Base-by-base conservation (phyloP, 148 eudicot genomes). In the Selenicereus undatus region DNA sequence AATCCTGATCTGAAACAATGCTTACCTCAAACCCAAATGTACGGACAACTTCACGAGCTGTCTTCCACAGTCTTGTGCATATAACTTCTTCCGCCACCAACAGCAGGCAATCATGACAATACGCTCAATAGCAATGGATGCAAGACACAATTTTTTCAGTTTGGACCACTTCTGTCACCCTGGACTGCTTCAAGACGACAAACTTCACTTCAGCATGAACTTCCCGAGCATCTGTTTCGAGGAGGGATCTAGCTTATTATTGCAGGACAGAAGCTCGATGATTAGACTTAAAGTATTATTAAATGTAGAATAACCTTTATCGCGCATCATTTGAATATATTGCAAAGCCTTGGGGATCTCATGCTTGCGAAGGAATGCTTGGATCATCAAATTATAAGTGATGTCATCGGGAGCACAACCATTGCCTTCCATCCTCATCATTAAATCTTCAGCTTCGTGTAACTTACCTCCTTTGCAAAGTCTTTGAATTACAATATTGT, bases 361-460 rank as follows among this genome's bases (percentile, higher is more conserved):
- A 8, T 32, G 12, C 18, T 30, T 32, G 42, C 3, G 73, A 27
- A 70, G 27, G 11, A 70, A 32, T 27, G 11, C 78, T 26, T 39
- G 78, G 30, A 30, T 70, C 35, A 75, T 29, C 29, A 75, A 64
- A 65, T 81, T 81, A 51, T 81, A 81, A 18, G 73, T 62, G 35
- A 21, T 16, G 26, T 27, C 51, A 29, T 81, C 21, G 1, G 74
- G 78, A 0, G 64, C 26, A 36, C 73, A 81, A 10, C 83, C 80
- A 11, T 75, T 62, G 35, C 74, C 52, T 54, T 74, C 78, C 91
- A 85, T 85, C 56, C 83, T 85, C 83, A 66, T 42, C 80, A 81
- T 21, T 36, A 26, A 52, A 12, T 29, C 36, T 81, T 3, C 77
- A 12, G 83, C 78, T 75, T 75, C 78, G 22, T 20, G 73, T 64